Evolutionary conservation across 108 stramenopile genomes (phyloP), one percentile per base, ranked within the genome.

Genomic region (Conticribra weissflogii): DNA sequence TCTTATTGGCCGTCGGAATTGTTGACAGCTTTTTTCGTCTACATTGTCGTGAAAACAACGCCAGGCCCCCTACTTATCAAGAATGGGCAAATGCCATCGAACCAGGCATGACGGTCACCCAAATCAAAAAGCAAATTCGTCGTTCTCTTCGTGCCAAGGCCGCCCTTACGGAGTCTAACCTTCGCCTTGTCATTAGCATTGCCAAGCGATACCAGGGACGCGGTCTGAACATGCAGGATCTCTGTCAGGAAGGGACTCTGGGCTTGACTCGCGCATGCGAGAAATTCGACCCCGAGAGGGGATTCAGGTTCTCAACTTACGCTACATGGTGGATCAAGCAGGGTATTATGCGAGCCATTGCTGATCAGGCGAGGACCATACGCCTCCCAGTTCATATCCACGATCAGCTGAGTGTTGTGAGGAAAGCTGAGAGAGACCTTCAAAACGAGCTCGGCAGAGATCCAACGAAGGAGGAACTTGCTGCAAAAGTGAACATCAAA

Each of bases 261-360:
- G 98, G 98, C 15, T 73, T 97, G 19, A 90, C 95, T 22, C 78
- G 92, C 41, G 97, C 98, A 0, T 94, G 92, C 21, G 98, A 97
- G 67, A 96, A 96, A 78, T 98, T 96, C 72, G 96, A 98, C 71
- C 97, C 97, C 8, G 91, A 91, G 62, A 63, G 83, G 15, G 97
- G 97, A 30, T 97, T 97, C 68, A 89, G 90, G 24, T 97, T 98
- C 76, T 93, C 89, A 52, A 98, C 98, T n/a, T 98, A 98, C 68
- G 96, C 97, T 25, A 91, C 96, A 17, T 98, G 95, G 95, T 98
- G 98, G 98, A 96, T 98, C 66, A 94, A 94, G 74, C 97, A 98
- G 82, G 78, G 89, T 51, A 89, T 98, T 53, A 89, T 93, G 90
- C 82, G 97, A 57, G 96, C 96, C 33, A 92, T 97, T 75, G 96